Evolutionary conservation across 106 monocot genomes (phyloP).

Genomic region (Dendrobium huoshanense): DNA sequence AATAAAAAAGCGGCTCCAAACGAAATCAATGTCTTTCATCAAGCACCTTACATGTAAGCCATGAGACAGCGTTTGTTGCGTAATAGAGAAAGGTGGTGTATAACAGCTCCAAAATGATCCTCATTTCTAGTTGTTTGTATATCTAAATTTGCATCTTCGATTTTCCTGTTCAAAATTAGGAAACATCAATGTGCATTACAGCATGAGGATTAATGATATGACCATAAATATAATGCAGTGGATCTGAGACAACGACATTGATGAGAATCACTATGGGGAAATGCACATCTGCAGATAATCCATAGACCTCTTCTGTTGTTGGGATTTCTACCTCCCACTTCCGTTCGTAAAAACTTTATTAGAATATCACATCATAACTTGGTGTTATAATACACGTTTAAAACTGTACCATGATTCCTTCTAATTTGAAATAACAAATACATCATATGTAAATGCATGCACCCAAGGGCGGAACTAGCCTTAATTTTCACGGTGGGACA

Average conservation of each 20-base stretch:
- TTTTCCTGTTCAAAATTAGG: conserved; percentile 42
- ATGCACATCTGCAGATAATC: not conserved
- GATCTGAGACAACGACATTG: not conserved
- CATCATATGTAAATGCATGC: not conserved
- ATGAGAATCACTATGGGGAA: no score
- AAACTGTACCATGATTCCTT: not conserved
- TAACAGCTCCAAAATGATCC: conserved; percentile 84
- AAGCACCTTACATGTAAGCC: conserved; percentile 68
- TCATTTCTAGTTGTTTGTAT: conserved; percentile 83
- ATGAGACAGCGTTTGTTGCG: conserved; percentile 93
- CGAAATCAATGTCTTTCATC: not conserved
- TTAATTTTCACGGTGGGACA: no score
- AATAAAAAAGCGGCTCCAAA: no score
- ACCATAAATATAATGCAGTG: not conserved
- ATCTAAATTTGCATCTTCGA: conserved; percentile 63
- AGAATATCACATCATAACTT: not conserved
- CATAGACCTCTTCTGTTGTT: not conserved
- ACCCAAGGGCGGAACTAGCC: not conserved
- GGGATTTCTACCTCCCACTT: not conserved
- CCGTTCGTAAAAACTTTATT: not conserved
- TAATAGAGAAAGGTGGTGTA: conserved; percentile 77
- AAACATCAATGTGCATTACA: not conserved
- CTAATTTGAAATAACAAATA: not conserved
- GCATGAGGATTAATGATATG: not conserved
- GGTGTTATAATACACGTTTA: not conserved